These are phyloP conservation scores for Solanum gandarillasii DNA, from an alignment of 257 asterid species.

Conservation along the genomic window DNA sequence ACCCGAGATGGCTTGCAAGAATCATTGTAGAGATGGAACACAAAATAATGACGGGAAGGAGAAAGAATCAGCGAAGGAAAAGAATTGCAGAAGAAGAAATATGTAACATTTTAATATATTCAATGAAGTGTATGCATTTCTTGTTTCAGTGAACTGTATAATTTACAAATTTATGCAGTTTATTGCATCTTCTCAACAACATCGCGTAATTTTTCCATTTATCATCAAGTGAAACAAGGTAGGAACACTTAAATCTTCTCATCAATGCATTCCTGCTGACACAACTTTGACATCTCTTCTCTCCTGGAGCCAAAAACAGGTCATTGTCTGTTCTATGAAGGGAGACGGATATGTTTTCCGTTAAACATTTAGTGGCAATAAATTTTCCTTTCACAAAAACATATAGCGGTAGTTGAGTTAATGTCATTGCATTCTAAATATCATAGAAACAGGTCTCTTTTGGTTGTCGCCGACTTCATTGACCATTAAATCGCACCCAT, in stretches of 20 bases:
- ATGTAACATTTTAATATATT: not conserved
- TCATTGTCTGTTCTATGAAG: too few relatives aligned
- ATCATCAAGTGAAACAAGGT: conserved; percentile 7
- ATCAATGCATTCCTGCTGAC: not conserved
- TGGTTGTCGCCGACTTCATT: too few relatives aligned
- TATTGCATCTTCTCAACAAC: conserved; percentile 1
- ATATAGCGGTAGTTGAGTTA: too few relatives aligned
- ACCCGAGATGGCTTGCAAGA: not conserved
- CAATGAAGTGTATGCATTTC: not conserved
- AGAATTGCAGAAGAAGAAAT: not conserved
- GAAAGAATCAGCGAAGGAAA: not conserved
- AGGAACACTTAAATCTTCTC: not conserved
- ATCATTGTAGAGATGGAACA: not conserved
- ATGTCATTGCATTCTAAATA: too few relatives aligned
- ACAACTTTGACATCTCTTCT: not conserved
- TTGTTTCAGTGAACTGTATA: too few relatives aligned
- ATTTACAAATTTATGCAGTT: not conserved
- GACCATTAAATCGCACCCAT: too few relatives aligned
- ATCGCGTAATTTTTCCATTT: conserved; percentile 12
- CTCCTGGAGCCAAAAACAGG: too few relatives aligned
- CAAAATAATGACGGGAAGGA: not conserved
- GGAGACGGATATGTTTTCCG: too few relatives aligned
- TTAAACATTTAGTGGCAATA: too few relatives aligned
- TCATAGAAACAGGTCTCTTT: too few relatives aligned
- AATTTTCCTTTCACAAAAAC: too few relatives aligned